These are phyloP conservation scores for Talaromyces sp. DNA, from an alignment of 2,329 filamentous ascomycete genomes.

Conservation along the genomic window DNA sequence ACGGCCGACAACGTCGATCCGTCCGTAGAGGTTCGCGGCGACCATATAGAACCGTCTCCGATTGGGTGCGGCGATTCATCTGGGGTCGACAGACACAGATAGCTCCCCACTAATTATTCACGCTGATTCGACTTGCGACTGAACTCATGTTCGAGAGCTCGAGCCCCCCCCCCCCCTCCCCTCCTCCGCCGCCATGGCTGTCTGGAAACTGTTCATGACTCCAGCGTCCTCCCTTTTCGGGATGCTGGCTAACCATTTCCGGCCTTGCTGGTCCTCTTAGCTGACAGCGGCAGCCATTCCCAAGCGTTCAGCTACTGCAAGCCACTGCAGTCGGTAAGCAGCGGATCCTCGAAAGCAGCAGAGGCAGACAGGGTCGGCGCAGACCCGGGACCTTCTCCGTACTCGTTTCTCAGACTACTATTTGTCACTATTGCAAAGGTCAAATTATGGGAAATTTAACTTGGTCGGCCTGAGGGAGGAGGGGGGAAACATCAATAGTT, in stretches of 20 bases:
- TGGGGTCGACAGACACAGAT: constrained; percentile 8
- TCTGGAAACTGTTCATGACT: constrained; percentile 4
- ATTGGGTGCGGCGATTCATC: constrained; percentile 21
- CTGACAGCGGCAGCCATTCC: constrained; percentile 23
- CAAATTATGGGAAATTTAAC: not conserved
- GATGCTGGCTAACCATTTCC: constrained; percentile 14
- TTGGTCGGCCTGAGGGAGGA: not conserved
- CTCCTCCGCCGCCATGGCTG: constrained; percentile 11
- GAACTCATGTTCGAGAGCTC: constrained; percentile 10
- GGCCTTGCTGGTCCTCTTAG: constrained; percentile 15
- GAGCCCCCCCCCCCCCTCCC: constrained; percentile 13
- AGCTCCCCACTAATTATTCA: constrained; percentile 10
- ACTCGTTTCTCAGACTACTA: not conserved
- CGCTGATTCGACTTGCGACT: not conserved
- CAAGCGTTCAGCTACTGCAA: constrained; percentile 26
- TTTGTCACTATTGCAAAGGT: not conserved
- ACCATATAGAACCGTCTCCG: constrained; percentile 10
- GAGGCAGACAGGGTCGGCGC: constrained; percentile 1
- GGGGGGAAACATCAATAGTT: not conserved
- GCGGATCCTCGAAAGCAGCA: constrained; percentile 11
- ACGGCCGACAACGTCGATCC: constrained; percentile 9
- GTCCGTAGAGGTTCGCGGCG: not conserved
- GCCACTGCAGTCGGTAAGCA: constrained; percentile 21
- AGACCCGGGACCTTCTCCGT: constrained; percentile 6
- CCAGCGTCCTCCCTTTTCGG: constrained; percentile 8